Evolutionary conservation across 2,329 filamentous ascomycete species (phyloP).

Genomic region (Zymoseptoria tritici): DNA sequence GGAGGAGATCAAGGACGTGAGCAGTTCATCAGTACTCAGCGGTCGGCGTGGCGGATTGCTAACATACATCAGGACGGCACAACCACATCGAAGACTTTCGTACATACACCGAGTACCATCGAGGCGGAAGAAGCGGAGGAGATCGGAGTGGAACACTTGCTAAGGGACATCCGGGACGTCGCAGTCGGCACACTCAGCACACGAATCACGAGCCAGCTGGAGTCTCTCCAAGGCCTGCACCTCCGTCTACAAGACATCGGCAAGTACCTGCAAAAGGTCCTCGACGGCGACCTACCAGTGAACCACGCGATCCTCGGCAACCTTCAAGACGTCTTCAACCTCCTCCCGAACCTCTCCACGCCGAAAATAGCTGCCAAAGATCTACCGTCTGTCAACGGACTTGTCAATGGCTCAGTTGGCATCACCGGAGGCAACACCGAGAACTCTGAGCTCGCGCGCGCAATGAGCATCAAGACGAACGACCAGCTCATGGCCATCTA

Average conservation of each 20-base stretch:
- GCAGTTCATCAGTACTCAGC: conserved; percentile 5
- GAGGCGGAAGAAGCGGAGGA: conserved; percentile 98
- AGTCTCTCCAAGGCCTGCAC: conserved; percentile 93
- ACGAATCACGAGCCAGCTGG: conserved; percentile 92
- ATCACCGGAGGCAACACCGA: conserved; percentile 45
- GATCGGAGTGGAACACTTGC: conserved; percentile 94
- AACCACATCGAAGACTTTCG: conserved; percentile 92
- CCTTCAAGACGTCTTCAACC: conserved; percentile 98
- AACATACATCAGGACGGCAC: conserved; percentile 69
- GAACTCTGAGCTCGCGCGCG: conserved; percentile 82
- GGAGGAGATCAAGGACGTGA: conserved; percentile 97
- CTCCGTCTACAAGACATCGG: conserved; percentile 91
- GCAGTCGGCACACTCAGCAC: conserved; percentile 95
- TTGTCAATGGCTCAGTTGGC: conserved; percentile 51
- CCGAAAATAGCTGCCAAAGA: conserved; percentile 64
- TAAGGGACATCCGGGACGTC: conserved; percentile 96
- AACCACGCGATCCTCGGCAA: conserved; percentile 97
- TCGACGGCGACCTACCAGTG: conserved; percentile 84
- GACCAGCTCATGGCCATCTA: conserved; percentile 99
- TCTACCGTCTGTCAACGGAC: conserved; percentile 41
- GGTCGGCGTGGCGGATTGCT: conserved; percentile 9
- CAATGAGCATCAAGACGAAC: conserved; percentile 98
- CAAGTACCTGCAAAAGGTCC: conserved; percentile 89
- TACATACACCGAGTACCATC: conserved; percentile 96
- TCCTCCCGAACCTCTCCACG: conserved; percentile 89